A percentile compares a stretch with the other conserved stretches of the same genome.
These are phyloP conservation scores for Fusarium sp. DNA, from an alignment of 2,329 filamentous ascomycete species.

Conservation along the genomic window DNA sequence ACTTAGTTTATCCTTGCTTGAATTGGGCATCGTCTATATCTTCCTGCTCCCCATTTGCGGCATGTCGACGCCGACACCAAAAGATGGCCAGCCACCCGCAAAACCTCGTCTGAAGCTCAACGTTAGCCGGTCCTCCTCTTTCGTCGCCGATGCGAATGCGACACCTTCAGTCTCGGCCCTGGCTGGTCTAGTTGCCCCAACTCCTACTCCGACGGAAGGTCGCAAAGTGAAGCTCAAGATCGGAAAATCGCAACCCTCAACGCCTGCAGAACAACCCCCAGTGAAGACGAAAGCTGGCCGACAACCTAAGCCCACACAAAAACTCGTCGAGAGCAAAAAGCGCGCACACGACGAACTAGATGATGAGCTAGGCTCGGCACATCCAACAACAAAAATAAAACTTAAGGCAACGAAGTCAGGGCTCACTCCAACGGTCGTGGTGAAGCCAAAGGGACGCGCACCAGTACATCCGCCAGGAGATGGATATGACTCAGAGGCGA, in stretches of 20 bases:
- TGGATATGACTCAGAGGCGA: conserved; percentile 96
- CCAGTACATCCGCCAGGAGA: conserved; percentile 80
- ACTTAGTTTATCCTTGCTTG: not conserved
- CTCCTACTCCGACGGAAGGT: conserved; percentile 44
- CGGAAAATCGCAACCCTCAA: conserved; percentile 51
- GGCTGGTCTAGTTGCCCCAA: not conserved
- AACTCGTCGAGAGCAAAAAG: conserved; percentile 68
- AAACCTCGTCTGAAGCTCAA: conserved; percentile 54
- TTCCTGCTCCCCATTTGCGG: conserved; percentile 8
- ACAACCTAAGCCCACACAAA: conserved; percentile 67
- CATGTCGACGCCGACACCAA: conserved; percentile 45
- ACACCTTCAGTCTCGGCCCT: conserved; percentile 21
- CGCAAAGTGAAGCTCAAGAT: conserved; percentile 56
- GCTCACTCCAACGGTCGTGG: conserved; percentile 50
- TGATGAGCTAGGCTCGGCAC: conserved; percentile 49
- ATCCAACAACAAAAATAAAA: conserved; percentile 63
- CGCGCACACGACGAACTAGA: conserved; percentile 66
- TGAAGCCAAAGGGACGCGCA: conserved; percentile 74
- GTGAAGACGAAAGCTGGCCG: conserved; percentile 68
- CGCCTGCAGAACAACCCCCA: conserved; percentile 47
- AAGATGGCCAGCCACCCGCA: conserved; percentile 39
- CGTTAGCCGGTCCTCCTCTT: conserved; percentile 49
- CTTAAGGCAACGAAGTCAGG: conserved; percentile 53
- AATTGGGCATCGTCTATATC: conserved; percentile 11
- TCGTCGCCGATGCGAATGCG: conserved; percentile 43